A percentile compares a stretch with the other conserved stretches of the same genome.
Evolutionary conservation across 305 asterid genomes (phyloP).

Genomic region (Solanum aculeatissimum): DNA sequence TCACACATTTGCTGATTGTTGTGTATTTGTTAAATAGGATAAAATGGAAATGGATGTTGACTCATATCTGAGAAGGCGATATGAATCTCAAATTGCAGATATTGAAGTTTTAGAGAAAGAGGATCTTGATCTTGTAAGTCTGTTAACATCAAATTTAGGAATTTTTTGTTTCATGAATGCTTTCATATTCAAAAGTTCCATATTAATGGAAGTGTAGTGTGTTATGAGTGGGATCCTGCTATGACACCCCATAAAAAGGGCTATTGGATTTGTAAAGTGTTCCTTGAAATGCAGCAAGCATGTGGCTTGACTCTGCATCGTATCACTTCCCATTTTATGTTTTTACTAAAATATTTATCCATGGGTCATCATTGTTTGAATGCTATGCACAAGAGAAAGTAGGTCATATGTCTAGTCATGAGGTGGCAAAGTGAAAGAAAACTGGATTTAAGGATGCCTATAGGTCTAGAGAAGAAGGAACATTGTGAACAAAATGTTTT

Average conservation of each 20-base stretch:
- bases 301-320: not conserved
- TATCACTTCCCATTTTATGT: not conserved
- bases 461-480: not conserved
- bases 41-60: slow-evolving; percentile 97
- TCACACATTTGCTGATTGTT: not conserved
- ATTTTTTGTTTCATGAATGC: not conserved
- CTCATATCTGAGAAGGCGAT: slow-evolving; percentile 85
- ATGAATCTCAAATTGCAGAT: slow-evolving; percentile 83
- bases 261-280: not conserved
- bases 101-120: slow-evolving; percentile 79
- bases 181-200: not conserved
- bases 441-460: not conserved
- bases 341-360: not conserved
- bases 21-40: slow-evolving; percentile 25
- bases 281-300: not conserved
- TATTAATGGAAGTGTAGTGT: not conserved
- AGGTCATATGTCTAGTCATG: not conserved
- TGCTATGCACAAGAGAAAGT: not conserved
- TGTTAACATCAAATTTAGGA: slow-evolving; percentile 1
- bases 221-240: not conserved
- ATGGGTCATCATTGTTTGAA: not conserved
- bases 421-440: not conserved
- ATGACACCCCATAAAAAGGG: not conserved
- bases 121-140: slow-evolving; percentile 87
- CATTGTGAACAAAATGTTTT: not conserved